phyloP scores from a whole-genome alignment of 2,329 filamentous ascomycete genomes.

The Phialocephala sp. region DNA sequence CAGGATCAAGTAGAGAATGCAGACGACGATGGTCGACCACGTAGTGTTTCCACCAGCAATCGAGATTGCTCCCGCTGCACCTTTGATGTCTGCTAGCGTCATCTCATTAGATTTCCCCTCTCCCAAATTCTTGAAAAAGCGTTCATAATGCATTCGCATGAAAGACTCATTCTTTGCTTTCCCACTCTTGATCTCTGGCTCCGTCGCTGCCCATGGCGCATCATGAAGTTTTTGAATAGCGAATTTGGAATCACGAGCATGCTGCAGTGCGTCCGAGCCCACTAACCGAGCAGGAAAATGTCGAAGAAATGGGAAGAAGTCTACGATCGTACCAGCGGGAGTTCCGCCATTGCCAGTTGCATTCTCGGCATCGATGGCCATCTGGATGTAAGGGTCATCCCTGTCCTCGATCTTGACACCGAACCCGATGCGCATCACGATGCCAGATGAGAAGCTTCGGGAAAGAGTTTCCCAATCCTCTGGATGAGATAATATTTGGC shows the following conservation, averaged over 20 bases:
- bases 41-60: conserved; percentile 50
- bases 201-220: conserved; percentile 45
- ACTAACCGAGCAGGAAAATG: conserved; percentile 48
- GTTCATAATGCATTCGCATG: conserved; percentile 17
- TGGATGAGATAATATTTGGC: conserved; percentile 43
- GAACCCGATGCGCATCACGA: conserved; percentile 52
- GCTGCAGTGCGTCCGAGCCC: conserved; percentile 37
- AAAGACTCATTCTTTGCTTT: conserved; percentile 15
- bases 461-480: conserved; percentile 47
- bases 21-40: conserved; percentile 49
- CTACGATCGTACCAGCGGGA: conserved; percentile 48
- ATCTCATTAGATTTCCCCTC: conserved; percentile 13
- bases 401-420: conserved; percentile 48
- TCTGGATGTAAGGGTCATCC: conserved; percentile 49
- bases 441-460: conserved; percentile 35
- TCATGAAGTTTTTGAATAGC: conserved; percentile 51
- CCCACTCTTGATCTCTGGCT: conserved; percentile 21
- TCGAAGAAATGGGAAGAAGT: conserved; percentile 50
- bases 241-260: conserved; percentile 38
- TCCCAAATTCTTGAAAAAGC: conserved; percentile 16
- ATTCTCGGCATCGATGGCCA: conserved; percentile 42
- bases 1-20: conserved; percentile 47
- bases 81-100: conserved; percentile 43
- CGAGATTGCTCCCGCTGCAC: conserved; percentile 54
- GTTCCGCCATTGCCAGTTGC: conserved; percentile 39